These are phyloP conservation scores for Mytilinidion resinicola DNA, from an alignment of 495 filamentous ascomycete species.

Conservation along the genomic window DNA sequence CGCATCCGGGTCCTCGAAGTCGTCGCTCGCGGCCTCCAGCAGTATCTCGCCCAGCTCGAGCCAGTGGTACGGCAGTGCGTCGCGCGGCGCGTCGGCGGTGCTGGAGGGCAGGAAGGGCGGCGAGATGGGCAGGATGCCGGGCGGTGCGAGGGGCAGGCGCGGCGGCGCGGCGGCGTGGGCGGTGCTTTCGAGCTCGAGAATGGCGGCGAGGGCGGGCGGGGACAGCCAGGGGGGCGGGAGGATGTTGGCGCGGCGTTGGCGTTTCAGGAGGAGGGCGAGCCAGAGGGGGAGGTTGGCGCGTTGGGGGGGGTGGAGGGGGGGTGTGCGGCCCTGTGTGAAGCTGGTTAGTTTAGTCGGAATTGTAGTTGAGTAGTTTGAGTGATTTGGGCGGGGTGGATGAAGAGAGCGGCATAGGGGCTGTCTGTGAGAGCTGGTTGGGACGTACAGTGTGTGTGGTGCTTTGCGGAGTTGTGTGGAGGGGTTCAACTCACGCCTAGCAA, in stretches of 20 bases:
- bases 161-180: slow-evolving; percentile 64
- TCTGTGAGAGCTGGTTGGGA: slow-evolving; percentile 1
- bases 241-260: slow-evolving; percentile 91
- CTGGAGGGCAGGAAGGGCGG: slow-evolving; percentile 59
- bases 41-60: slow-evolving; percentile 80
- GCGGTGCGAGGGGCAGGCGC: slow-evolving; percentile 48
- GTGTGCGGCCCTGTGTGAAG: slow-evolving; percentile 63
- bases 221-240: slow-evolving; percentile 83
- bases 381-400: not conserved
- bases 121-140: slow-evolving; percentile 32
- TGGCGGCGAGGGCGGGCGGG: slow-evolving; percentile 59
- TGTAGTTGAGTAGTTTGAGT: not conserved
- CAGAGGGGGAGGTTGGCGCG: slow-evolving; percentile 79
- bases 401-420: not conserved
- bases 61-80: slow-evolving; percentile 88
- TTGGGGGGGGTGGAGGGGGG: slow-evolving; percentile 70
- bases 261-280: slow-evolving; percentile 95
- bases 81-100: slow-evolving; percentile 52
- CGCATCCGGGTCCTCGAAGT: slow-evolving; percentile 68
- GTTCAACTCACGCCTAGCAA: slow-evolving; percentile 68
- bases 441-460: slow-evolving; percentile 15
- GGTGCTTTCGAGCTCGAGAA: slow-evolving; percentile 67
- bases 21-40: slow-evolving; percentile 76
- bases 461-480: slow-evolving; percentile 9
- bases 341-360: slow-evolving; percentile 24